phyloP scores from a whole-genome alignment of 2,329 filamentous ascomycete genomes.

The Nannizziopsis barbatae region DNA sequence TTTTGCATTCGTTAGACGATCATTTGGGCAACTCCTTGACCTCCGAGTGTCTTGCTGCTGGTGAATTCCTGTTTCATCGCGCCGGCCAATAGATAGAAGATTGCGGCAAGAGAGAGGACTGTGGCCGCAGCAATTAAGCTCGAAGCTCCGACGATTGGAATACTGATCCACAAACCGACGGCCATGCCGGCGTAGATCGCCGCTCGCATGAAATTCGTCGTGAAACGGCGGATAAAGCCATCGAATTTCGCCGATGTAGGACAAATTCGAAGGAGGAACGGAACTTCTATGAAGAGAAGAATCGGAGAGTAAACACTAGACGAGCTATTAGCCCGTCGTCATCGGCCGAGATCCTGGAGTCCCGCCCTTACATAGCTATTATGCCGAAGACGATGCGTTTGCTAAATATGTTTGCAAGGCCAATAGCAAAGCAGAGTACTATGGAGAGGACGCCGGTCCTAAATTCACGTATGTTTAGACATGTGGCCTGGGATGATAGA shows the following conservation, averaged over 20 bases:
- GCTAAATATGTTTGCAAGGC: slow-evolving; percentile 58
- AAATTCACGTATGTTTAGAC: background rate
- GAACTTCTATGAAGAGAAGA: slow-evolving; percentile 80
- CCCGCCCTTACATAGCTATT: slow-evolving; percentile 43
- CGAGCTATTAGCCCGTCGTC: background rate
- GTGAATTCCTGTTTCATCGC: slow-evolving; percentile 38
- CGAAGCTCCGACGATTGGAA: slow-evolving; percentile 47
- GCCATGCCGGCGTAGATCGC: slow-evolving; percentile 74
- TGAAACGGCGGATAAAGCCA: slow-evolving; percentile 75
- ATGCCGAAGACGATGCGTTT: slow-evolving; percentile 49
- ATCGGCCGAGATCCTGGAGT: background rate
- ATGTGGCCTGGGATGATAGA: background rate
- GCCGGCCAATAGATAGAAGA: slow-evolving; percentile 56
- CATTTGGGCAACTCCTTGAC: slow-evolving; percentile 91
- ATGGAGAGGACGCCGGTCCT: slow-evolving; percentile 49
- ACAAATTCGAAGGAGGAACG: slow-evolving; percentile 91
- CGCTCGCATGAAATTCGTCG: slow-evolving; percentile 94
- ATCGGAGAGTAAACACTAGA: slow-evolving; percentile 56
- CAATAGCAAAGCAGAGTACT: slow-evolving; percentile 54
- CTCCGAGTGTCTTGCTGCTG: slow-evolving; percentile 85
- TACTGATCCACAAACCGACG: slow-evolving; percentile 71
- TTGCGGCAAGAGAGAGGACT: slow-evolving; percentile 60
- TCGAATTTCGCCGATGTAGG: slow-evolving; percentile 88
- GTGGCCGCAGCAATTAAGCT: slow-evolving; percentile 80
- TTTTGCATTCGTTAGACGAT: slow-evolving; percentile 53